Percentiles rank a stretch among this genome's conserved stretches.
phyloP scores from a whole-genome alignment of 192 early-diverging fungal species.

The Thamnidium elegans region DNA sequence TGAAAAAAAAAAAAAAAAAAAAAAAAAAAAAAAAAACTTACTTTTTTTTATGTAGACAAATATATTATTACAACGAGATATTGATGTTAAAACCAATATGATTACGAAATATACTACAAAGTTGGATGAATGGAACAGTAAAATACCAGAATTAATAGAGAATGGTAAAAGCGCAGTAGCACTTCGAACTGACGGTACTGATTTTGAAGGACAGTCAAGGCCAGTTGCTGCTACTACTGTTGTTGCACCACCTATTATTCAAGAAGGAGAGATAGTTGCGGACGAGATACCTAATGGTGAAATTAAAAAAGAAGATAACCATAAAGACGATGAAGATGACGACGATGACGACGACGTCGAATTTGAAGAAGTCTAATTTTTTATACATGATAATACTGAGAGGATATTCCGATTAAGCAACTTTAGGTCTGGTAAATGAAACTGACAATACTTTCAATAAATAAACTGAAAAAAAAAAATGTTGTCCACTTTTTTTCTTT shows the following conservation, averaged over 20 bases:
- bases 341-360: conserved; percentile 7
- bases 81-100: conserved; percentile 18
- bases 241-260: not conserved
- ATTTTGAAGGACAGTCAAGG: not conserved
- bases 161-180: conserved; percentile 3
- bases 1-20: too few species aligned
- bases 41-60: conserved; percentile 1
- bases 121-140: conserved; percentile 17
- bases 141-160: conserved; percentile 10
- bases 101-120: conserved; percentile 20
- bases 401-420: too few species aligned
- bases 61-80: conserved; percentile 19
- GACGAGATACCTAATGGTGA: too few species aligned
- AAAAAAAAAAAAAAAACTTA: too few species aligned
- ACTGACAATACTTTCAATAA: too few species aligned
- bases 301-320: too few species aligned
- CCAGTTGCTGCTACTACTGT: not conserved
- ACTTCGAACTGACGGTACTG: not conserved
- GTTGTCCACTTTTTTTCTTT: too few species aligned
- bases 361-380: conserved; percentile 24
- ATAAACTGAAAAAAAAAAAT: too few species aligned
- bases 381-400: not conserved
- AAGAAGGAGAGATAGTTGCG: not conserved
- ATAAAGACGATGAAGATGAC: not conserved
- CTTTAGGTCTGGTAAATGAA: too few species aligned